Percentiles rank a stretch among this genome's conserved stretches.
These are phyloP conservation scores for Globisporangium spinosum DNA, from an alignment of 352 stramenopile species.

Conservation along the genomic window DNA sequence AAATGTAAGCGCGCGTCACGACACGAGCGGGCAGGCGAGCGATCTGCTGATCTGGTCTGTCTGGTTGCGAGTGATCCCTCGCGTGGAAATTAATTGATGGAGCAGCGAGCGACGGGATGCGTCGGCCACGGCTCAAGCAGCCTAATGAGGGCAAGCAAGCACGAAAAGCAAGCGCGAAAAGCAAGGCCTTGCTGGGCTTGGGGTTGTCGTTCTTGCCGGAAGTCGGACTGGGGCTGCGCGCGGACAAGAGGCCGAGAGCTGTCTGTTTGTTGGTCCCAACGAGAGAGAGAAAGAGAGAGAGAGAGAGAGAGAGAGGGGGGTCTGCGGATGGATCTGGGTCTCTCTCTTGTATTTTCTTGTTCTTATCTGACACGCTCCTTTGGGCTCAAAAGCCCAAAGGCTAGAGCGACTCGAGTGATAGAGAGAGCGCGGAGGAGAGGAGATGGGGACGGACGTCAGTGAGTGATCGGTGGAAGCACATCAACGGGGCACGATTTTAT, in stretches of 20 bases:
- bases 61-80: not conserved
- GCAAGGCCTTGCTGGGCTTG: not conserved
- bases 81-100: not conserved
- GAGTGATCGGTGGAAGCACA: not conserved
- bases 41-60: not conserved
- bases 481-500: not conserved
- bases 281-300: not conserved
- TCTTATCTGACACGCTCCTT: not conserved
- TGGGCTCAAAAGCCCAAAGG: not conserved
- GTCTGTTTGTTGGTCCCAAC: not conserved
- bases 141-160: not conserved
- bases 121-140: not conserved
- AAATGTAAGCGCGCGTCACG: not conserved
- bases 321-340: not conserved
- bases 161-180: no score
- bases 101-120: not conserved
- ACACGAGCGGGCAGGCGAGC: not conserved
- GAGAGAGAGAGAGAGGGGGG: not conserved
- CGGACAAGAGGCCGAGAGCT: not conserved
- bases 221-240: not conserved
- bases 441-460: not conserved
- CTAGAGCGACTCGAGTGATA: not conserved
- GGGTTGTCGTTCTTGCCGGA: not conserved
- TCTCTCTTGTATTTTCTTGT: not conserved
- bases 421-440: not conserved